Evolutionary conservation across 202 grass and related monocot genomes (phyloP), one percentile per base, ranked within the genome.

Genomic region (Dendrocalamus latiflorus): DNA sequence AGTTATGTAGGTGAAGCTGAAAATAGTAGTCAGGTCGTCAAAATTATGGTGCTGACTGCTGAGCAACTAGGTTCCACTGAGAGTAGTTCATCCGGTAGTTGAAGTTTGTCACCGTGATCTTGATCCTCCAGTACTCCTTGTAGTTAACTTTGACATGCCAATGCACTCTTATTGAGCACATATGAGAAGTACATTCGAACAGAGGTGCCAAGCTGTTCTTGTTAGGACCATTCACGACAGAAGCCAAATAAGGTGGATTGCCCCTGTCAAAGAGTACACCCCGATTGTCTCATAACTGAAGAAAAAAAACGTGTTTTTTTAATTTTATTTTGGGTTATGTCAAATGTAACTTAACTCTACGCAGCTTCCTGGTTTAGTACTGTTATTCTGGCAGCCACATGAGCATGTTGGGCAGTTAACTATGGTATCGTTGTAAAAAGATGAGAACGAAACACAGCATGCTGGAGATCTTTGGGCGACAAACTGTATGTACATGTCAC

Each of bases 1-100:
- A 10, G 89, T 22, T 59, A 87, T 94, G 81, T 98, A 90, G 45
- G 85, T 89, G 91, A 95, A 98, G 85, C 95, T 98, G 77, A 91
- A 98, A 18, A 91, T 83, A 12, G 74, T 84, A 3, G 90, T 98
- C 25, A 98, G 84, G 62, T 98, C 95, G 84, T 93, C 65, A 28
- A 98, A 98, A 37, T 91, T 98, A 1, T 89, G 96, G 81, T 96
- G 96, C n/a, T 99, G n/a, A n/a, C n/a, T n/a, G n/a, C n/a, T n/a
- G 93, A 4, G 81, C 20, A 34, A 99, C 91, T 24, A 99, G 86
- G 86, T 99, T 99, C 96, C 96, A 99, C 15, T 96, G 91, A 0
- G 91, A 89, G 78, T 96, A 99, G 71, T 99, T 99, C 93, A 92
- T 94, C 54, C 87, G 66, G 78, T 96, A 99, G 84, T 99, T 99